Percentiles rank a stretch among this genome's conserved stretches.
These are phyloP conservation scores for Apocynum venetum DNA, from an alignment of 257 asterid species.

Conservation along the genomic window DNA sequence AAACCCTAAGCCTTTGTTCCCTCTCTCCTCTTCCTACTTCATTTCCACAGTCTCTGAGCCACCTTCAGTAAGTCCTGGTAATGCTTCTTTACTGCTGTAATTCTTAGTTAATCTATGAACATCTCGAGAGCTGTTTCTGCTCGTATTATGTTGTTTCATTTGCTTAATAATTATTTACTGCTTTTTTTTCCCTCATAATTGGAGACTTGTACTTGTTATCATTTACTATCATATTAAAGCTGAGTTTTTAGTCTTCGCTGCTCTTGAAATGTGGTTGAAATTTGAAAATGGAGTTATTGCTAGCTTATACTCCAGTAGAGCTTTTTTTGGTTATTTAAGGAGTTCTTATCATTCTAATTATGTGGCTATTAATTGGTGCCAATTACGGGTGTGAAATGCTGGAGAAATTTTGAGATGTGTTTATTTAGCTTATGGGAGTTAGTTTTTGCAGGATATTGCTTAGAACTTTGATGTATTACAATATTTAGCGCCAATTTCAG, in stretches of 20 bases:
- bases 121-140: not conserved
- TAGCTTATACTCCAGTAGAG: not conserved
- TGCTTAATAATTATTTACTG: not conserved
- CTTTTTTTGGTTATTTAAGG: not conserved
- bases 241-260: not conserved
- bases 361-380: not conserved
- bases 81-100: not conserved
- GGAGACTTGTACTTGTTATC: not conserved
- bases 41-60: not conserved
- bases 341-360: not conserved
- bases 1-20: slow-evolving; percentile 1
- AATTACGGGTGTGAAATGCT: not conserved
- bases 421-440: not conserved
- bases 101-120: not conserved
- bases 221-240: not conserved
- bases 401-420: not conserved
- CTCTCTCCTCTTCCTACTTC: not conserved
- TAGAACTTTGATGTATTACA: not conserved
- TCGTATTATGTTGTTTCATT: not conserved
- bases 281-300: not conserved
- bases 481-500: not conserved
- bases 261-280: not conserved
- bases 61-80: not conserved
- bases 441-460: not conserved
- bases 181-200: not conserved